Base-by-base conservation (phyloP, 2,329 filamentous ascomycete species). In the Emericellopsis cladophorae region DNA sequence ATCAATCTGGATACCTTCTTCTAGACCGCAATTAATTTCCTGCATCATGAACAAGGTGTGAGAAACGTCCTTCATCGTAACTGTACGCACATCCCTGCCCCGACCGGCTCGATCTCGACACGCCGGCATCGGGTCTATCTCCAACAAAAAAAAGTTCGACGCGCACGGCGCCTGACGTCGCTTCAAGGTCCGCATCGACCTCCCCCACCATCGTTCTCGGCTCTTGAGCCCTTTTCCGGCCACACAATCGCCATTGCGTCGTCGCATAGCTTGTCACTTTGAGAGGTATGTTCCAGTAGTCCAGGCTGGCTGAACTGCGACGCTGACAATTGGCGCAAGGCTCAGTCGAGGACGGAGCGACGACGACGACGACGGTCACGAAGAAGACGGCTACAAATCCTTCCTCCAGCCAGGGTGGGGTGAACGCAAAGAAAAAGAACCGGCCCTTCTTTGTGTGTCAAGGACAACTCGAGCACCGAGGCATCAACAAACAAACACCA, bases 391-490 rank as follows among this genome's bases (percentile, higher is more conserved):
- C 34, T 36, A 21, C 22, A 29, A 29, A 29, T 29, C 7, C 26
- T 29, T 29, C 26, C 26, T 29, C 26, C n/a, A 40, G 15, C 26
- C 31, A n/a, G 24, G 24, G 24, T 33, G 31, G 31, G 38, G 38
- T 23, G 26, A 9, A 31, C 10, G 26, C 11, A 21, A 40, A 40
- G 31, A 23, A 40, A 40, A 32, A 40, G 24, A 40, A 40, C 16
- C 38, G 26, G 8, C 18, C n/a, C 11, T 33, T 31, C 18, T 16
- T 21, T 21, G 11, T 11, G 4, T n/a, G 11, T 21, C 11, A 31
- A 12, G n/a, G 38, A 35, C 39, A 36, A 40, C 37, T 37, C 40
- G 29, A 31, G 35, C 44, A 44, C 43, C 49, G 39, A 46, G 22
- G 23, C 26, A 12, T 29, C 26, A 9, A 12, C 26, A 29, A 29